A percentile compares a stretch with the other conserved stretches of the same genome.
These are phyloP conservation scores for Guadua angustifolia DNA, from an alignment of 176 grass and related monocot species.

Conservation along the genomic window DNA sequence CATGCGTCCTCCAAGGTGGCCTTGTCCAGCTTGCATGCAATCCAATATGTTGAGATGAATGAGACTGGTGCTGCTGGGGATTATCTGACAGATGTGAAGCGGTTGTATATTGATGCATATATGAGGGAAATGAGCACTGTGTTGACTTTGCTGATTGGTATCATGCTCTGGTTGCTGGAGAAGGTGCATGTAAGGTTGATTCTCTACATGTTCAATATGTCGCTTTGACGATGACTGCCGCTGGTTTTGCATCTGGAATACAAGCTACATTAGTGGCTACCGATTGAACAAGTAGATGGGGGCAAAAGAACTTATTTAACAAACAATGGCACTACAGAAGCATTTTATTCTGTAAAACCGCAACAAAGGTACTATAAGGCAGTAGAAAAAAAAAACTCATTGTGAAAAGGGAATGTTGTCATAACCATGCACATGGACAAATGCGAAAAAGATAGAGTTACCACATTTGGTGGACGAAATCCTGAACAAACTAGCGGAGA, in stretches of 20 bases:
- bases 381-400: conserved; percentile 34
- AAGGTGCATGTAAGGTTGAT: conserved; percentile 59
- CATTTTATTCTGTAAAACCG: conserved; percentile 1
- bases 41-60: conserved; percentile 60
- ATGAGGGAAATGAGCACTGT: conserved; percentile 54
- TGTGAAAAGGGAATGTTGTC: conserved; percentile 4
- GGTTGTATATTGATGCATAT: conserved; percentile 59
- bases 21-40: conserved; percentile 61
- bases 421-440: conserved; percentile 15
- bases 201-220: conserved; percentile 58
- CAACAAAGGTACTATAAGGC: neutral
- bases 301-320: neutral
- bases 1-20: conserved; percentile 63
- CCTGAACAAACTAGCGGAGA: conserved; percentile 70
- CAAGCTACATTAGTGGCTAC: conserved; percentile 31
- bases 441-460: conserved; percentile 36
- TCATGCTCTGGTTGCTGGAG: conserved; percentile 65
- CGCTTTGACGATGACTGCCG: conserved; percentile 56
- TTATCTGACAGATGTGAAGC: conserved; percentile 64
- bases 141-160: conserved; percentile 65
- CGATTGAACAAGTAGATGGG: neutral
- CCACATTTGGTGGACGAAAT: conserved; percentile 68
- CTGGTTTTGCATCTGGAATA: conserved; percentile 66
- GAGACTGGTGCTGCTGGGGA: conserved; percentile 59
- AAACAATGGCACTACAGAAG: neutral